Conservation (phyloP, 1,284 basidiomycete genomes). For the Sanghuangporus weigelae region DNA sequence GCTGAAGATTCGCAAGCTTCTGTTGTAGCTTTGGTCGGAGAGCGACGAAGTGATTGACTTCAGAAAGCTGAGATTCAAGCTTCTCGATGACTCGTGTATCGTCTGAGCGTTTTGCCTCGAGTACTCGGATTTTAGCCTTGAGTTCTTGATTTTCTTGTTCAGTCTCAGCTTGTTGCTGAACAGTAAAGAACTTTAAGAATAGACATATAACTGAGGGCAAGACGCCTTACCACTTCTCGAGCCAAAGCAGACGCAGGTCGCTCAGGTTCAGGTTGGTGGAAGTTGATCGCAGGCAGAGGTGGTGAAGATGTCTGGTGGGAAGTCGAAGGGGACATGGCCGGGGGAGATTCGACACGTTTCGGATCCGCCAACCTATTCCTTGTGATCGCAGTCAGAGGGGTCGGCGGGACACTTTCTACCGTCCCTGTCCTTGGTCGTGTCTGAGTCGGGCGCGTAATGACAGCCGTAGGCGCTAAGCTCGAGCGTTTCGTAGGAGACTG, state of each 20-base stretch:
- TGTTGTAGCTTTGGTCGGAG: constrained; percentile 84
- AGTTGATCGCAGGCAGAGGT: constrained; percentile 19
- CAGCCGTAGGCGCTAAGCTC: constrained; percentile 15
- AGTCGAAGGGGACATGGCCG: constrained; percentile 7
- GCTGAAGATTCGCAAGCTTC: constrained; percentile 78
- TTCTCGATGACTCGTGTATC: constrained; percentile 80
- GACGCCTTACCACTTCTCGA: constrained; percentile 11
- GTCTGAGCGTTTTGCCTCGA: constrained; percentile 82
- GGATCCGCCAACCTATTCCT: constrained; percentile 1
- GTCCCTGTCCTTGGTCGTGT: constrained; percentile 24
- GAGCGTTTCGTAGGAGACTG: constrained; percentile 29
- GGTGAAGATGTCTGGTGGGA: constrained; percentile 18
- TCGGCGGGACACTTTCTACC: constrained; percentile 1
- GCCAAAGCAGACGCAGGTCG: constrained; percentile 22
- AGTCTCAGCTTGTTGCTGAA: constrained; percentile 5
- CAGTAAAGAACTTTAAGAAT: neutral
- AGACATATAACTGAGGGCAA: neutral
- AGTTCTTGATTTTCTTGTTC: constrained; percentile 76
- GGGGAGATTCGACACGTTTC: constrained; percentile 5
- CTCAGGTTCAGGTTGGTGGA: constrained; percentile 17
- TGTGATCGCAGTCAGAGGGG: neutral
- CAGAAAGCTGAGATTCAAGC: constrained; percentile 79
- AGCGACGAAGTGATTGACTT: constrained; percentile 82
- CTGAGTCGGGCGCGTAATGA: constrained; percentile 28
- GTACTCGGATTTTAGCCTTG: constrained; percentile 78